Percentiles rank a stretch among this genome's conserved stretches.
phyloP scores from a whole-genome alignment of 805 yeast genomes.

The Yamadazyma kitorensis region DNA sequence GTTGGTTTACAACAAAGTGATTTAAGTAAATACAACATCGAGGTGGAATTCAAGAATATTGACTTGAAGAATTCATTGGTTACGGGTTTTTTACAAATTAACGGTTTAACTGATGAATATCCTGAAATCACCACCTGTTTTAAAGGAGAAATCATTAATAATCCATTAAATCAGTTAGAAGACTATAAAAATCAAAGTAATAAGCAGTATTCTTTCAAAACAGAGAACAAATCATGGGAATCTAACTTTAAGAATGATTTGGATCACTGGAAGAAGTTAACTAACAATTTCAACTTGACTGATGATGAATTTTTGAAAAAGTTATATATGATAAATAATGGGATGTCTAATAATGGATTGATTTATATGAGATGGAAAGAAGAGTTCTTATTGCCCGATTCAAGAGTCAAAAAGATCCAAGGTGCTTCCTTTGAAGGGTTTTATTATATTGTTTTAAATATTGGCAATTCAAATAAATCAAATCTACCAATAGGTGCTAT shows the following conservation, averaged over 20 bases:
- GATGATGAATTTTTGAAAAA: conserved; percentile 26
- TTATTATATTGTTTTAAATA: conserved; percentile 82
- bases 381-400: conserved; percentile 79
- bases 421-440: conserved; percentile 92
- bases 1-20: conserved; percentile 73
- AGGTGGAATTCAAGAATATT: conserved; percentile 67
- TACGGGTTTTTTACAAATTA: conserved; percentile 63
- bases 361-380: conserved; percentile 96
- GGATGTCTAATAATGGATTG: conserved; percentile 26
- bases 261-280: conserved; percentile 52
- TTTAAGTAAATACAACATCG: conserved; percentile 59
- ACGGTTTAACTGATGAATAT: conserved; percentile 59
- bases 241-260: conserved; percentile 37
- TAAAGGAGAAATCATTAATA: conserved; percentile 66
- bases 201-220: conserved; percentile 49
- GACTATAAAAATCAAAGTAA: conserved; percentile 12
- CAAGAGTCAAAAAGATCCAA: conserved; percentile 53
- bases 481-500: conserved; percentile 57
- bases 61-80: conserved; percentile 51
- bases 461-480: conserved; percentile 29
- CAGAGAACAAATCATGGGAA: conserved; percentile 60
- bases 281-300: conserved; percentile 48
- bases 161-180: conserved; percentile 27
- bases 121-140: conserved; percentile 70
- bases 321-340: conserved; percentile 28